Base-by-base conservation (phyloP, 2,329 filamentous ascomycete species). In the Ascocoryne sarcoides region DNA sequence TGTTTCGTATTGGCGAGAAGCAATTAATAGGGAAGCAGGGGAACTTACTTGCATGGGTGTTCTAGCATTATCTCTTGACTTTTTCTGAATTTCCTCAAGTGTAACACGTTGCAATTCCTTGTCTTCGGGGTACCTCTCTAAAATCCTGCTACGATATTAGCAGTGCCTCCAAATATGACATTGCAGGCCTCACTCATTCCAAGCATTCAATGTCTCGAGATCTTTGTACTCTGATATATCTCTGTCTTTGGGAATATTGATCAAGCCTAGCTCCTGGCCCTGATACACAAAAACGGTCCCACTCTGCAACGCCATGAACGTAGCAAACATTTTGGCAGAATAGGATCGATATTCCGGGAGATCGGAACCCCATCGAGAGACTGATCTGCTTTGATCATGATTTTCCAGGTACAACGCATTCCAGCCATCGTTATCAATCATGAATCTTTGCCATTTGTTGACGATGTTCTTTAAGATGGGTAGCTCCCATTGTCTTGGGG, bases 171-270 rank as follows among this genome's bases (percentile, higher is more conserved):
- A 38, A 18, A 19, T 10, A 20, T 3, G 5, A 18, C 10, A 9
- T 5, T 37, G 26, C 10, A 20, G 19, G n/a, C 15, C 50, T 36
- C 39, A 56, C 54, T 52, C 49, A 2, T 64, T 61, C 68, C 66
- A 75, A 38, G 70, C 65, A 42, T 69, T 72, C n/a, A 73, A 51
- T 14, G 64, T 69, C 44, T 80, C 72, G 29, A 86, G 68, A 47
- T 87, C 82, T 56, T 79, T 76, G 62, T 84, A 88, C 49, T 82
- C 74, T 3, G 74, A 65, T 38, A 82, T 74, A 1, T 62, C 62
- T 76, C 80, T 82, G 4, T 69, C 65, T 2, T 56, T 55, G 0
- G 74, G 73, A 15, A 75, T 65, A 50, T 79, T 78, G 9, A 66
- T 62, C 65, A 76, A 74, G 1, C 73, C 75, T 2, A 79, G 57